phyloP scores from a whole-genome alignment of 2,329 filamentous ascomycete species.

The Ophiostoma ips region DNA sequence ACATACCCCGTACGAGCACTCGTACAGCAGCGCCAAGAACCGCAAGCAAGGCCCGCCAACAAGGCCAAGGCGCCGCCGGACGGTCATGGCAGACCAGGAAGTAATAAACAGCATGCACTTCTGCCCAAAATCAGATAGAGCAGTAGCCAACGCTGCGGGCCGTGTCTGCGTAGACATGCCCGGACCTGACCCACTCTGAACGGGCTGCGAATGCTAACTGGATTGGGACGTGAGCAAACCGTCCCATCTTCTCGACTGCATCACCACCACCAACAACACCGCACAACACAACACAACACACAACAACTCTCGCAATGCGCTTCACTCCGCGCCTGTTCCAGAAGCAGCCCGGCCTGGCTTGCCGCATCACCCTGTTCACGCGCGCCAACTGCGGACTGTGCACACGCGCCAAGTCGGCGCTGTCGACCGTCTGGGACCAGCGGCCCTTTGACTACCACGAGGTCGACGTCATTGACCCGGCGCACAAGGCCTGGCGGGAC shows the following conservation, averaged over 20 bases:
- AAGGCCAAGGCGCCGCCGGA: too few species aligned
- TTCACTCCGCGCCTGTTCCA: conserved; percentile 35
- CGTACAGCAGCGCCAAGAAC: too few species aligned
- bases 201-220: too few species aligned
- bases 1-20: too few species aligned
- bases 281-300: background rate
- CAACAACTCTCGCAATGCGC: conserved; percentile 29
- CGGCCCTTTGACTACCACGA: conserved; percentile 56
- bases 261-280: background rate
- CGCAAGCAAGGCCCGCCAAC: too few species aligned
- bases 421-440: conserved; percentile 53
- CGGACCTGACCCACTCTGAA: too few species aligned
- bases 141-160: too few species aligned
- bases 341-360: conserved; percentile 23
- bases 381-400: conserved; percentile 60
- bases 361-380: conserved; percentile 62
- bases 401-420: conserved; percentile 49
- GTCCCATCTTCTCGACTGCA: background rate
- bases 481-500: conserved; percentile 51
- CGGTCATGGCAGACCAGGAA: too few species aligned
- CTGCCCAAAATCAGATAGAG: too few species aligned
- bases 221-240: background rate
- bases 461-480: conserved; percentile 52
- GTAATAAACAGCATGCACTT: too few species aligned
- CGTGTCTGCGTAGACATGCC: too few species aligned